Conservation (phyloP, 768 basidiomycete species). For the Hortiboletus flavorubellus region DNA sequence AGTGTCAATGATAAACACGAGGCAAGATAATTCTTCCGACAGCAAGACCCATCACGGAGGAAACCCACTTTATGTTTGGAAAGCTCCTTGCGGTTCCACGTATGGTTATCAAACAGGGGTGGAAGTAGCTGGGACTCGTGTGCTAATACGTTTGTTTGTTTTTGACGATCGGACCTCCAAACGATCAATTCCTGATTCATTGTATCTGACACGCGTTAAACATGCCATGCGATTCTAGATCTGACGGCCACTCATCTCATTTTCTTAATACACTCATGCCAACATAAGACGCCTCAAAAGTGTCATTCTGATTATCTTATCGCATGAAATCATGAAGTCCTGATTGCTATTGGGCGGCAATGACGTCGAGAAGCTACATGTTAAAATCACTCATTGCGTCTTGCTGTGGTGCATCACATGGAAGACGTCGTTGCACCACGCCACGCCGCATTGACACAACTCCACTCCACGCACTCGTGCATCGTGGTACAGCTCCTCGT, state of each 20-base stretch:
- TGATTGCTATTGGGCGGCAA: constrained; percentile 4
- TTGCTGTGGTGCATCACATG: neutral
- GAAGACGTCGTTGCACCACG: neutral
- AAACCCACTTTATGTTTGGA: constrained; percentile 6
- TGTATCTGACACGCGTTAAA: constrained; percentile 15
- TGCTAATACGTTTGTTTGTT: constrained; percentile 20
- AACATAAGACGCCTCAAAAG: neutral
- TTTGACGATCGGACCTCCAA: neutral
- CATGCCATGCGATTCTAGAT: constrained; percentile 16
- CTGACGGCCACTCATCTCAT: neutral
- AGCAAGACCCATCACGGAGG: neutral
- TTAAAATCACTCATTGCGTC: constrained; percentile 3
- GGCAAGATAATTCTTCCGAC: constrained; percentile 12
- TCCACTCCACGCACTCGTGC: constrained; percentile 12
- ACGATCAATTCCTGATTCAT: neutral
- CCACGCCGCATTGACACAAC: constrained; percentile 6
- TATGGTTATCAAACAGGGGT: constrained; percentile 2
- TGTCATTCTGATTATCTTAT: constrained; percentile 19
- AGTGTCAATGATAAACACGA: constrained; percentile 20
- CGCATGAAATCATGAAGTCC: constrained; percentile 23
- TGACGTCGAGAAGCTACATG: constrained; percentile 18
- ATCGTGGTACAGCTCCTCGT: constrained; percentile 4
- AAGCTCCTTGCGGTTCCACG: constrained; percentile 20
- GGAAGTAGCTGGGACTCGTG: neutral
- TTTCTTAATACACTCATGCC: neutral